These are phyloP conservation scores for Epithemia pelagica DNA, from an alignment of 108 stramenopile genomes.

Conservation along the genomic window DNA sequence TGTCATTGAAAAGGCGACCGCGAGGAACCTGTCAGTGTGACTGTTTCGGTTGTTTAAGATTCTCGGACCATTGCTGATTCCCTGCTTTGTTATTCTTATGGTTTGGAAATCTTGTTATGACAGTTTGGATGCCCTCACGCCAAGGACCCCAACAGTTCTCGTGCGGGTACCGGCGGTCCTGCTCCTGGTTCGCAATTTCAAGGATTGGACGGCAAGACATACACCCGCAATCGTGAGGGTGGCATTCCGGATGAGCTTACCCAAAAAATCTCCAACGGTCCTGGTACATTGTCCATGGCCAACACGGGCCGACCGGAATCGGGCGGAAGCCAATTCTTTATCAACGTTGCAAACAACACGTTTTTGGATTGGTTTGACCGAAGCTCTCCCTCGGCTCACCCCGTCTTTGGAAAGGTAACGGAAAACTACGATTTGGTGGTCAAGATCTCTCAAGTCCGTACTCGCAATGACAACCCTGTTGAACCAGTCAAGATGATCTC, in stretches of 20 bases:
- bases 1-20: too few species aligned
- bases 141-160: slow-evolving; percentile 40
- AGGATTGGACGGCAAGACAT: slow-evolving; percentile 25
- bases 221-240: slow-evolving; percentile 36
- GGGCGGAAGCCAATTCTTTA: slow-evolving; percentile 60
- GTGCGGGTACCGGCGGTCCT: slow-evolving; percentile 62
- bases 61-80: not conserved
- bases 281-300: slow-evolving; percentile 43
- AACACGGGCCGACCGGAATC: slow-evolving; percentile 32
- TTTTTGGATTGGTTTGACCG: slow-evolving; percentile 72
- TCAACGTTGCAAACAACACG: slow-evolving; percentile 59
- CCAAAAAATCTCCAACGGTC: slow-evolving; percentile 39
- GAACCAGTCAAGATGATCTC: slow-evolving; percentile 57
- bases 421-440: slow-evolving; percentile 38
- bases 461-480: slow-evolving; percentile 45
- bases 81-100: not conserved
- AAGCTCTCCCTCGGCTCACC: slow-evolving; percentile 45
- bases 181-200: slow-evolving; percentile 24
- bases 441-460: slow-evolving; percentile 45
- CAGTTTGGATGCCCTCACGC: slow-evolving; percentile 56
- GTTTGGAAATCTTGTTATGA: slow-evolving; percentile 35
- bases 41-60: not conserved
- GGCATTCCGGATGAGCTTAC: slow-evolving; percentile 58
- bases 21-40: not conserved
- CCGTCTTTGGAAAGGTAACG: slow-evolving; percentile 65